Conservation (phyloP, 2,329 filamentous ascomycete species). For the Furcasterigmium sp. region DNA sequence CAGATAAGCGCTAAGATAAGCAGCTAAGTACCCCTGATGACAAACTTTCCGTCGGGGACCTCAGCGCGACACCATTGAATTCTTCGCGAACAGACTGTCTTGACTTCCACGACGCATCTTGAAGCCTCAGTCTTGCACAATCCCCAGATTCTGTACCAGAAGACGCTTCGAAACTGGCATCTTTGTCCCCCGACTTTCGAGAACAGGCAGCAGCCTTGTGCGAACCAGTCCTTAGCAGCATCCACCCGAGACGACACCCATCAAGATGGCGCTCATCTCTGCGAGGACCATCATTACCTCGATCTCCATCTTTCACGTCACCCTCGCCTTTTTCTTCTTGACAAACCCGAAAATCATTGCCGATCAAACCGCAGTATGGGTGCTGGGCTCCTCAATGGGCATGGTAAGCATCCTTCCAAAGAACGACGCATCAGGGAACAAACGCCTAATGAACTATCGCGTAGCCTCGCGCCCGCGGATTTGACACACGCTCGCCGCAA, state of each 20-base stretch:
- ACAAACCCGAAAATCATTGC: conserved; percentile 66
- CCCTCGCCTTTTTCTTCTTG: conserved; percentile 78
- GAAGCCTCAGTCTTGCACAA: no score
- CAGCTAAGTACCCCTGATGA: no score
- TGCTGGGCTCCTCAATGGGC: conserved; percentile 78
- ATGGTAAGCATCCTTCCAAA: conserved; percentile 49
- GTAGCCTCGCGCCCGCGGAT: conserved; percentile 60
- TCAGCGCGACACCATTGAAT: no score
- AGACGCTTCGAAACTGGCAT: background rate
- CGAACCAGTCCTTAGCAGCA: no score
- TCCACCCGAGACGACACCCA: conserved; percentile 6
- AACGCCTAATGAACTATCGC: no score
- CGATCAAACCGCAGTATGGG: conserved; percentile 73
- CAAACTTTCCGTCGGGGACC: no score
- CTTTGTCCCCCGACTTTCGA: background rate
- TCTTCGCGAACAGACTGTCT: no score
- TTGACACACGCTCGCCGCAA: conserved; percentile 64
- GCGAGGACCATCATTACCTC: conserved; percentile 75
- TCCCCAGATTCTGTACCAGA: background rate
- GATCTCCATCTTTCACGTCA: conserved; percentile 79
- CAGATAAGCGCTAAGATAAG: background rate
- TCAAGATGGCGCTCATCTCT: conserved; percentile 73
- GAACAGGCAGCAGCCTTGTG: no score
- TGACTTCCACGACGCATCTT: no score
- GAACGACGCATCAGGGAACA: background rate